Conservation (phyloP, 2,329 filamentous ascomycete species). For the Sporothrix pseudoabietina region DNA sequence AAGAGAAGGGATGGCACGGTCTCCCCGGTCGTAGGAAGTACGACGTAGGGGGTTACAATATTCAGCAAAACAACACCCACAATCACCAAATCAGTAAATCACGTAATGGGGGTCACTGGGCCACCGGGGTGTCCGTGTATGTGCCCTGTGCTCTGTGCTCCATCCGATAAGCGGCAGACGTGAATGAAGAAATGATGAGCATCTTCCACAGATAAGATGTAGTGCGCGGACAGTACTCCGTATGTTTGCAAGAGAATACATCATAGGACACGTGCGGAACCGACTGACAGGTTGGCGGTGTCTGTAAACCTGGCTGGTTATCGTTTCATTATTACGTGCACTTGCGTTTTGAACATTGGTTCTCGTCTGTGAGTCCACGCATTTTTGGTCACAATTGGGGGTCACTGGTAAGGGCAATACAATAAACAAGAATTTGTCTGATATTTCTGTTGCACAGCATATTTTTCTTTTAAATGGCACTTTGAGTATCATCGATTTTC, state of each 20-base stretch:
- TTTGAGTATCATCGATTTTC: no score
- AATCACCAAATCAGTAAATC: not conserved
- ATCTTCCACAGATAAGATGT: not conserved
- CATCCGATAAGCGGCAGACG: not conserved
- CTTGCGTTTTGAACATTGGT: not conserved
- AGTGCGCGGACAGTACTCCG: not conserved
- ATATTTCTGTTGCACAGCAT: no score
- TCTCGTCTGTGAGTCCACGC: constrained; percentile 11
- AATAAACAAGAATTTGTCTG: not conserved
- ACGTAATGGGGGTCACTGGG: not conserved
- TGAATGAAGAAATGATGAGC: not conserved
- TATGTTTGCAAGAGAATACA: not conserved
- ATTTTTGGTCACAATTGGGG: not conserved
- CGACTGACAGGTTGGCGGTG: constrained; percentile 9
- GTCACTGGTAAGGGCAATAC: not conserved
- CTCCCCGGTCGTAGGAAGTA: not conserved
- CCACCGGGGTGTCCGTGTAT: not conserved
- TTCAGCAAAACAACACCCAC: not conserved
- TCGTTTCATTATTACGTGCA: not conserved
- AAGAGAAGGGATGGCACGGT: constrained; percentile 23
- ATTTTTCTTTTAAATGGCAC: no score
- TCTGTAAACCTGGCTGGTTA: not conserved
- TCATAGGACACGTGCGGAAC: not conserved
- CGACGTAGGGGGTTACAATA: not conserved
- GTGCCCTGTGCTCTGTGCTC: not conserved